Conservation (phyloP, 78 protist species). For the Pelomyxa schiedti region DNA sequence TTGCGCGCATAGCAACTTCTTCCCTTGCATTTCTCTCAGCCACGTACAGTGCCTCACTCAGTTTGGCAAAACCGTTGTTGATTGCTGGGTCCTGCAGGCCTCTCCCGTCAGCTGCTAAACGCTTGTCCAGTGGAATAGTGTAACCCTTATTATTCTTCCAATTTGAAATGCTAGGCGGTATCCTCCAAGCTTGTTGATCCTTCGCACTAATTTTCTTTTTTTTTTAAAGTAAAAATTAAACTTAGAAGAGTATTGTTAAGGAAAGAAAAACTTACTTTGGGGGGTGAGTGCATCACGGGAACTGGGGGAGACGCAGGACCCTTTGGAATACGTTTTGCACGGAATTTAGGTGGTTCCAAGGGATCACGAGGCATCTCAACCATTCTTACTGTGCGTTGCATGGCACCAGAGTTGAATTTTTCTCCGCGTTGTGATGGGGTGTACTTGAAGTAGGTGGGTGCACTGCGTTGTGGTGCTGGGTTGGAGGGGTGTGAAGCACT, state of each 20-base stretch:
- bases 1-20: conserved; percentile 49
- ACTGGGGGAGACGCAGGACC: conserved; percentile 86
- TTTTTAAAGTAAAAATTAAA: neutral
- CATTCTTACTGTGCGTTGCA: conserved; percentile 67
- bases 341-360: conserved; percentile 86
- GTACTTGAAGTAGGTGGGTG: conserved; percentile 41
- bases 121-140: conserved; percentile 92
- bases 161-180: conserved; percentile 94
- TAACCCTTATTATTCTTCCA: conserved; percentile 96
- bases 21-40: conserved; percentile 85
- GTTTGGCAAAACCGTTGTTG: conserved; percentile 83
- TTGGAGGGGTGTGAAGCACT: conserved; percentile 19
- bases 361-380: conserved; percentile 80
- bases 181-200: conserved; percentile 80
- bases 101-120: conserved; percentile 94
- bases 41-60: conserved; percentile 75
- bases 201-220: conserved; percentile 23
- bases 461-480: neutral
- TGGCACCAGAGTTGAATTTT: conserved; percentile 18
- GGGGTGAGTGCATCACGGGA: conserved; percentile 96
- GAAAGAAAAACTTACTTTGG: conserved; percentile 27
- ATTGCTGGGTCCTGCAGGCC: conserved; percentile 66
- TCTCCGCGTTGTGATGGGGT: conserved; percentile 23
- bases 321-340: conserved; percentile 18
- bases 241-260: neutral